Evolutionary conservation across 331 rosid species (phyloP), one percentile per base, ranked within the genome.

Genomic region (Malus hybrid): DNA sequence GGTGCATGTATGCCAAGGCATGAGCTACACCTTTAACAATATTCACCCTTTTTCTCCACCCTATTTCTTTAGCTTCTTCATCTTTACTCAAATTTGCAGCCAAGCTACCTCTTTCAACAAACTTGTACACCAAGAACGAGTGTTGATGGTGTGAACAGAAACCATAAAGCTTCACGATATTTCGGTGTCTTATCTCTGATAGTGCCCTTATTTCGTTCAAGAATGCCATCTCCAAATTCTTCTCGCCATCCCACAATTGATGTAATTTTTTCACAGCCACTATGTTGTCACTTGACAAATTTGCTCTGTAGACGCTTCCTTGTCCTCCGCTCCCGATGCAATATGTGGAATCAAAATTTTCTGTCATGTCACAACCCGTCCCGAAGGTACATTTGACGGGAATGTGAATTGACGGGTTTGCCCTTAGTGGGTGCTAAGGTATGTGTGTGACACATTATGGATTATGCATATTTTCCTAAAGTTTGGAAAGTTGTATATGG

Each of bases 1-100:
- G 87, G 70, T 86, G 85, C 83, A 83, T 62, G 44, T 78, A 82
- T 8, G 44, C 67, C 55, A 88, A 76, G 19, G 88, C 90, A 75
- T 79, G 27, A 5, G 86, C 85, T 71, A 88, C 88, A 5, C 85
- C 86, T 76, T 77, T 73, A 5, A 82, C 22, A 22, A 22, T 22
- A 22, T 84, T 86, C 69, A 86, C 82, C 39, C 90, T 79, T 62
- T 44, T 22, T 22, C 22, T 22, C 22, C 22, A 22, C 22, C 22
- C 22, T 22, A 22, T 22, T 22, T 22, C 22, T 22, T 22, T 22
- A 22, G 22, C 22, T 22, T 22, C 50, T 44, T 44, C 22, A 4
- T 83, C 83, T 55, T 73, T 63, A 46, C 66, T 78, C 18, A 83
- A 57, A 6, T 80, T 32, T 15, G 42, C 46, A 0, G 56, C 70